Conservation (phyloP, 495 filamentous ascomycete species). For the Margaritispora aquatica region DNA sequence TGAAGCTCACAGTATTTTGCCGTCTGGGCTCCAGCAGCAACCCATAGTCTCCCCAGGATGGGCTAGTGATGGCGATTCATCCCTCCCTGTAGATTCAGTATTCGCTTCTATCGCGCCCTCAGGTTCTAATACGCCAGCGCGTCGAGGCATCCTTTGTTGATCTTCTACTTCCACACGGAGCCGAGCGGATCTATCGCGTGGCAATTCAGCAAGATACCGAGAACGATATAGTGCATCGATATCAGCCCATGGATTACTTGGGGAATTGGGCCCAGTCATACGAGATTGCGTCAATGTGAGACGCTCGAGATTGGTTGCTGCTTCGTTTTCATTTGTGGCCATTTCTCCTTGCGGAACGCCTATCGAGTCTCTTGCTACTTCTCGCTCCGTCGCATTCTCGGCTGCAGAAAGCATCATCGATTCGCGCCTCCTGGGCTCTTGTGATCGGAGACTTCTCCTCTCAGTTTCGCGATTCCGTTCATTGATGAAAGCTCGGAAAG, state of each 20-base stretch:
- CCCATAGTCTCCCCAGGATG: slow-evolving; percentile 47
- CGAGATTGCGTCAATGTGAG: slow-evolving; percentile 15
- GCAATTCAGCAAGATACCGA: slow-evolving; percentile 20
- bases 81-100: slow-evolving; percentile 4
- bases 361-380: slow-evolving; percentile 5
- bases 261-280: slow-evolving; percentile 4
- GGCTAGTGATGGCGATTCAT: not conserved
- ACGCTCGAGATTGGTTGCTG: slow-evolving; percentile 11
- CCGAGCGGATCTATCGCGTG: slow-evolving; percentile 15
- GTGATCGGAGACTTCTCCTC: slow-evolving; percentile 5
- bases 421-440: slow-evolving; percentile 12
- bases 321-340: slow-evolving; percentile 12
- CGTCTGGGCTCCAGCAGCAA: slow-evolving; percentile 63
- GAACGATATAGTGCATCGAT: slow-evolving; percentile 27
- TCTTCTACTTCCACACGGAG: slow-evolving; percentile 18
- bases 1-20: slow-evolving; percentile 57
- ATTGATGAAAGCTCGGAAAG: slow-evolving; percentile 21
- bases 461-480: slow-evolving; percentile 25
- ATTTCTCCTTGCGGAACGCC: too few species aligned
- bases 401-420: slow-evolving; percentile 19
- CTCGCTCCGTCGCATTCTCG: slow-evolving; percentile 12
- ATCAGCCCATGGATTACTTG: slow-evolving; percentile 27
- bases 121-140: not conserved
- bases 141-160: slow-evolving; percentile 18
- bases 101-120: slow-evolving; percentile 7